A percentile compares a stretch with the other conserved stretches of the same genome.
Conservation (phyloP, 306 rosid species). For the Aeschynomene evenia region DNA sequence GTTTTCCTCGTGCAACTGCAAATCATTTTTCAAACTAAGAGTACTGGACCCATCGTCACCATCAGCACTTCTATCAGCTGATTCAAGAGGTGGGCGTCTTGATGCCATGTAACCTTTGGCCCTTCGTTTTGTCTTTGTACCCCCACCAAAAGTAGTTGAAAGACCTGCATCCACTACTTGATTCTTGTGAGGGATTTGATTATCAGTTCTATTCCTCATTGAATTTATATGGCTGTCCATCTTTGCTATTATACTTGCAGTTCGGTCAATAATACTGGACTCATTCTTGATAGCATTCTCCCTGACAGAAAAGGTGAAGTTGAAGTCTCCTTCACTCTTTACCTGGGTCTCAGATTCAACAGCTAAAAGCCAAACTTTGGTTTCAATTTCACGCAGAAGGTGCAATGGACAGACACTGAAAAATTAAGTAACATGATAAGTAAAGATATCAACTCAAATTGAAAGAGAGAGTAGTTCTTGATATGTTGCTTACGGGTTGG, state of each 20-base stretch:
- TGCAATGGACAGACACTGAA: conserved; percentile 82
- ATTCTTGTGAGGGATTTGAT: conserved; percentile 57
- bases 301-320: conserved; percentile 50
- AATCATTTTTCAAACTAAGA: conserved; percentile 50
- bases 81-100: conserved; percentile 62
- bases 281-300: conserved; percentile 56
- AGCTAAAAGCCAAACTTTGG: conserved; percentile 94
- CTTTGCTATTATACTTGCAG: conserved; percentile 83
- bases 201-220: conserved; percentile 52
- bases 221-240: conserved; percentile 84
- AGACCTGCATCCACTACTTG: conserved; percentile 54
- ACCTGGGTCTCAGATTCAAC: conserved; percentile 90
- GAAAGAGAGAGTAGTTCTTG: conserved; percentile 19
- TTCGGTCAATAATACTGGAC: conserved; percentile 81
- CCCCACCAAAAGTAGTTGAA: conserved; percentile 60
- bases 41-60: conserved; percentile 66
- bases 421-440: conserved; percentile 37
- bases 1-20: conserved; percentile 67
- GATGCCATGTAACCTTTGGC: conserved; percentile 66
- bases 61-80: conserved; percentile 56
- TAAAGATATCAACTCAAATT: conserved; percentile 31
- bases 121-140: conserved; percentile 78
- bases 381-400: conserved; percentile 95
- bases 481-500: conserved; percentile 66
- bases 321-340: conserved; percentile 84